Conservation (phyloP, 805 yeast species). For the Saccharomycopsis babjevae region DNA sequence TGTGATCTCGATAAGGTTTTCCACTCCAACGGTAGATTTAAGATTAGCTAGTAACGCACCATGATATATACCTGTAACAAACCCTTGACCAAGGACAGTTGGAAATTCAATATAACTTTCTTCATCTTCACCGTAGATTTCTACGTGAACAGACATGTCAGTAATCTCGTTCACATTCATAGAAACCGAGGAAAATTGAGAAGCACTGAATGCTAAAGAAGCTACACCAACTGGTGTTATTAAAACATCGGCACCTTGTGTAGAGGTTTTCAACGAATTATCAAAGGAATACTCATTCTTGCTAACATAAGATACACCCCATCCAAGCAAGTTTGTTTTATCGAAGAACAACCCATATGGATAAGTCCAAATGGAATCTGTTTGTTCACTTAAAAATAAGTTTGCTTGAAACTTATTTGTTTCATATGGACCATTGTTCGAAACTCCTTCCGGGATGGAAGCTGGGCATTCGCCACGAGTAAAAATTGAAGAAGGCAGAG, state of each 20-base stretch:
- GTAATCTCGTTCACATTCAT: conserved; percentile 22
- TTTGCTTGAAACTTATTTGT: conserved; percentile 78
- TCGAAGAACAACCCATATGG: conserved; percentile 70
- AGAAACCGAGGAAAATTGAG: conserved; percentile 29
- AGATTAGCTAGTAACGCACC: conserved; percentile 43
- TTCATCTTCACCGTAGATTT: conserved; percentile 12
- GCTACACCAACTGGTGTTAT: conserved; percentile 60
- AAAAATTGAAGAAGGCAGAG: conserved; percentile 37
- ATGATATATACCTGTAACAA: conserved; percentile 57
- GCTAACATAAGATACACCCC: conserved; percentile 57
- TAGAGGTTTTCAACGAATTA: conserved; percentile 45
- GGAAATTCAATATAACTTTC: conserved; percentile 42
- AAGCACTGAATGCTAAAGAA: conserved; percentile 43
- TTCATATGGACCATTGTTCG: conserved; percentile 37
- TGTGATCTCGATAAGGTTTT: conserved; percentile 33
- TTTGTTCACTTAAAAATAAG: conserved; percentile 54
- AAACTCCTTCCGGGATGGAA: conserved; percentile 19
- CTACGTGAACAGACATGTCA: conserved; percentile 15
- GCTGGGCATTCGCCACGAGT: conserved; percentile 24
- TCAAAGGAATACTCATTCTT: conserved; percentile 58
- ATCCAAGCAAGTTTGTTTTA: conserved; percentile 40
- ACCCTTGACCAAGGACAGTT: conserved; percentile 70
- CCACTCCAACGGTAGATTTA: conserved; percentile 58
- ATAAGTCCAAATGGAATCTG: conserved; percentile 68
- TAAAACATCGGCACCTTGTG: conserved; percentile 39